Conservation (phyloP, 257 asterid genomes). For the Fraxinus excelsior region DNA sequence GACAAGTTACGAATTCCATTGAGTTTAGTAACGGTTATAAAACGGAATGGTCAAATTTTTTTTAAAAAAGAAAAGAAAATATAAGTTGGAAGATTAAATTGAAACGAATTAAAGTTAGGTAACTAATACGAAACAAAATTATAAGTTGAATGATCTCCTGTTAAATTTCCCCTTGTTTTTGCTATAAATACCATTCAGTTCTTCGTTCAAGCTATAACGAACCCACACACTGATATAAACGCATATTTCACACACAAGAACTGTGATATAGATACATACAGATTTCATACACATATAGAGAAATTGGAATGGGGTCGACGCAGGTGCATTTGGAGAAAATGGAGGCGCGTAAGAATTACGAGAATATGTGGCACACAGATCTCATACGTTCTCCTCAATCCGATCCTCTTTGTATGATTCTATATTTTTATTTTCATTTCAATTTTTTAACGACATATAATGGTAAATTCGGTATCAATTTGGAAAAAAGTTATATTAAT, state of each 20-base stretch:
- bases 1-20: not conserved
- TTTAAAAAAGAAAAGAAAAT: not conserved
- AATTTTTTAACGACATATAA: not conserved
- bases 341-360: conserved; percentile 33
- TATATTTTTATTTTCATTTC: not conserved
- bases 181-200: not conserved
- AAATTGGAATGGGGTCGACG: conserved; percentile 22
- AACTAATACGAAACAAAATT: not conserved
- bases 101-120: not conserved
- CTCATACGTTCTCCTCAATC: conserved; percentile 26
- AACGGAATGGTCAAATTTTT: not conserved
- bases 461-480: not conserved
- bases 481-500: too few species aligned
- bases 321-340: conserved; percentile 29
- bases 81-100: too few species aligned
- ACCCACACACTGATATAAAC: not conserved
- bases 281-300: not conserved
- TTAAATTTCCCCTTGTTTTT: not conserved
- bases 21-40: too few species aligned
- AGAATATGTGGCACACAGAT: conserved; percentile 38
- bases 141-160: not conserved
- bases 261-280: not conserved
- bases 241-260: not conserved
- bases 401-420: conserved; percentile 35
- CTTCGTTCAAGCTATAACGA: not conserved